Evolutionary conservation across 257 asterid species (phyloP).

Genomic region (Voacanga thouarsii): DNA sequence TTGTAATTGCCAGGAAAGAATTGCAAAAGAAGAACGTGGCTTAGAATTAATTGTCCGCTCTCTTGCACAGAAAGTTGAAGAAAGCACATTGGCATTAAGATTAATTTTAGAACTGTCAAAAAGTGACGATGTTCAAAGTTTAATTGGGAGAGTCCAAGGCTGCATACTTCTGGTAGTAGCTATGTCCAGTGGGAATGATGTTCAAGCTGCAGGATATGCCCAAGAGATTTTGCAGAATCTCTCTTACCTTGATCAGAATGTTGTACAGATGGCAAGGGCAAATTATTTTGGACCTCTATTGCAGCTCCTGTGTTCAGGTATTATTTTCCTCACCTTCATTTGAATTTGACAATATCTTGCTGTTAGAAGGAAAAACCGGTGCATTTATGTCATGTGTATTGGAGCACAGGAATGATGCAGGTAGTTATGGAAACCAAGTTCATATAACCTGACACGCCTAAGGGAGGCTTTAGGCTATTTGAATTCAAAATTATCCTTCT

Average conservation of each 20-base stretch:
- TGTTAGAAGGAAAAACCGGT: not conserved
- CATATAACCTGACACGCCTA: not conserved
- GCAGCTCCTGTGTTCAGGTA: conserved; percentile 3
- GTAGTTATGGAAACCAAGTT: not conserved
- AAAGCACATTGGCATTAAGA: not conserved
- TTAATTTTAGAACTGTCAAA: not conserved
- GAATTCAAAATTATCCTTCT: no score
- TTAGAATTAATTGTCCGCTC: not conserved
- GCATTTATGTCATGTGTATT: not conserved
- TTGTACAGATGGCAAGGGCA: conserved; percentile 7
- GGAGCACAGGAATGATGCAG: not conserved
- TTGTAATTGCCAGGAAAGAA: not conserved
- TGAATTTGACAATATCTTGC: not conserved
- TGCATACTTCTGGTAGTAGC: conserved; percentile 3
- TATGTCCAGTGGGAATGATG: not conserved
- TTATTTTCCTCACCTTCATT: no score
- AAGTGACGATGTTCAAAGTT: not conserved
- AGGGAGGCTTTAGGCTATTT: not conserved
- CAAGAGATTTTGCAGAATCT: conserved; percentile 3
- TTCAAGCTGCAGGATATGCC: conserved; percentile 3
- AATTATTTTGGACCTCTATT: not conserved
- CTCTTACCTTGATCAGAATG: not conserved
- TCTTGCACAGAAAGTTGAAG: not conserved
- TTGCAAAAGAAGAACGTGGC: not conserved
- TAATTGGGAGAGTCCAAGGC: not conserved